Evolutionary conservation across 1,139 yeast genomes (phyloP).

Genomic region (Suhomyces wounanorum): DNA sequence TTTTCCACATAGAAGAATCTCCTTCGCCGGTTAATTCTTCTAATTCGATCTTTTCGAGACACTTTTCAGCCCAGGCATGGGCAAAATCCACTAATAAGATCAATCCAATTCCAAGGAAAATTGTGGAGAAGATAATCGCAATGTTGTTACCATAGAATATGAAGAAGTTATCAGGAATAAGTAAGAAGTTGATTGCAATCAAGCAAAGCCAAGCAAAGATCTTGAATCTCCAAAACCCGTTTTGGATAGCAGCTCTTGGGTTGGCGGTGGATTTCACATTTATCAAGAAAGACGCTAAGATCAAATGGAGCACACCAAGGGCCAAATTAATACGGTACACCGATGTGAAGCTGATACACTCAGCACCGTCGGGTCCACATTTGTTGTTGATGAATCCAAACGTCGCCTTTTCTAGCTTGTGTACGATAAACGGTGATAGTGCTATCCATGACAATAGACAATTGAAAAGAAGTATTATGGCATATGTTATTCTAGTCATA

Average conservation of each 20-base stretch:
- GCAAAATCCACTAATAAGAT: conserved; percentile 94
- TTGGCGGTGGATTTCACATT: conserved; percentile 79
- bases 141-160: conserved; percentile 89
- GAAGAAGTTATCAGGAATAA: conserved; percentile 83
- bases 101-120: conserved; percentile 86
- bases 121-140: conserved; percentile 79
- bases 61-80: conserved; percentile 98
- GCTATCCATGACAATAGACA: conserved; percentile 89
- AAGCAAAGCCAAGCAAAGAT: conserved; percentile 61
- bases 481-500: conserved; percentile 74
- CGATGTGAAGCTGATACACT: conserved; percentile 90
- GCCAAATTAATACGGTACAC: conserved; percentile 92
- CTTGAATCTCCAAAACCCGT: conserved; percentile 88
- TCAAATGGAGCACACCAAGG: conserved; percentile 74
- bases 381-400: conserved; percentile 64
- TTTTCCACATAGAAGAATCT: conserved; percentile 69
- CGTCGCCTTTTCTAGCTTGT: conserved; percentile 72
- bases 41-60: conserved; percentile 84
- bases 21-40: conserved; percentile 69
- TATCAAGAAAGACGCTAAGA: conserved; percentile 65
- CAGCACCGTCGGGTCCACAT: conserved; percentile 75
- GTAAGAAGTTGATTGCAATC: conserved; percentile 61
- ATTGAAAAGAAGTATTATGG: conserved; percentile 72
- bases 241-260: conserved; percentile 82
- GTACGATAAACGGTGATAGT: conserved; percentile 77